phyloP scores from a whole-genome alignment of 2,329 filamentous ascomycete species.

The Purpureocillium lavendulum region DNA sequence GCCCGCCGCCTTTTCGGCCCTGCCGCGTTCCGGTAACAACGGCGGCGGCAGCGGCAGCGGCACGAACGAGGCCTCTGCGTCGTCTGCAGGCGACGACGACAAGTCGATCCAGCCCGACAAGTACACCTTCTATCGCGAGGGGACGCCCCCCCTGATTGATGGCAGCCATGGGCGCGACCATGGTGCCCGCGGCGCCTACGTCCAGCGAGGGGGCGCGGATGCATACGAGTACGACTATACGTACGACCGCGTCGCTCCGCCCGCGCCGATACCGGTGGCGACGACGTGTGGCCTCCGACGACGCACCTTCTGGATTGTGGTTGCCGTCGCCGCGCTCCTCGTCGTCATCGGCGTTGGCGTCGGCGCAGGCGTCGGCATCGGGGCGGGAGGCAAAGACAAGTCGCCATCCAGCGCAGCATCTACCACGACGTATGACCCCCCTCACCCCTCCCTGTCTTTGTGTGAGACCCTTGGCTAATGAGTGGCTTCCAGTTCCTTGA shows the following conservation, averaged over 20 bases:
- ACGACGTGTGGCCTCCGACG: slow-evolving; percentile 17
- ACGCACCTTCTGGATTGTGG: slow-evolving; percentile 26
- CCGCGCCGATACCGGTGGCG: slow-evolving; percentile 12
- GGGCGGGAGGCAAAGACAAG: slow-evolving; percentile 14
- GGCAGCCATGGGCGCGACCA: slow-evolving; percentile 4
- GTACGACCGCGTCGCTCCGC: slow-evolving; percentile 14
- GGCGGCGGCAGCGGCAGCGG: too few relatives aligned
- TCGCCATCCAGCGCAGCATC: slow-evolving; percentile 6
- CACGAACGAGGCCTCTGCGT: too few relatives aligned
- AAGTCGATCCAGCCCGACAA: slow-evolving; percentile 7
- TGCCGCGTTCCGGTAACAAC: too few relatives aligned
- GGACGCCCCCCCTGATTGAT: slow-evolving; percentile 19
- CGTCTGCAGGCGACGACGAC: background rate
- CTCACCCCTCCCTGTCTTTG: background rate
- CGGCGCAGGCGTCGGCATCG: slow-evolving; percentile 30
- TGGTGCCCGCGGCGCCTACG: slow-evolving; percentile 8
- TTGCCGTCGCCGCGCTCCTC: slow-evolving; percentile 16
- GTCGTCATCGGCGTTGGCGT: slow-evolving; percentile 29
- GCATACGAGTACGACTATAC: slow-evolving; percentile 13
- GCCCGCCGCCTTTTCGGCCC: too few relatives aligned
- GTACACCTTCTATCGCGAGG: slow-evolving; percentile 32
- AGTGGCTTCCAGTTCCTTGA: background rate
- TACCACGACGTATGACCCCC: background rate
- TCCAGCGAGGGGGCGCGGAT: too few relatives aligned
- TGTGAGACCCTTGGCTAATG: too few relatives aligned